A percentile compares a stretch with the other conserved stretches of the same genome.
These are phyloP conservation scores for Dentipellis sp. DNA, from an alignment of 768 basidiomycete genomes.

Conservation along the genomic window DNA sequence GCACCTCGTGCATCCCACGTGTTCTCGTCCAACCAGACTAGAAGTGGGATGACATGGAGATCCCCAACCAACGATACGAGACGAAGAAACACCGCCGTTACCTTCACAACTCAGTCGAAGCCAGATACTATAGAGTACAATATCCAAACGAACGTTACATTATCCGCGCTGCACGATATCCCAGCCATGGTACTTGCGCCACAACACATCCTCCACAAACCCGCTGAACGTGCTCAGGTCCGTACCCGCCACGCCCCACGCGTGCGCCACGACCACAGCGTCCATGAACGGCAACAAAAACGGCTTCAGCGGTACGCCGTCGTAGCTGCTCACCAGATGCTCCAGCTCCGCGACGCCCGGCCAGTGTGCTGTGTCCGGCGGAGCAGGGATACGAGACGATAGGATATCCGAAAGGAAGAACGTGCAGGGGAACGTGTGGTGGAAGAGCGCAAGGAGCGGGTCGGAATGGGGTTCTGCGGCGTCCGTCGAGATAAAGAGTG, in stretches of 20 bases:
- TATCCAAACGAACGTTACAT: not conserved
- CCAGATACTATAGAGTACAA: too few relatives aligned
- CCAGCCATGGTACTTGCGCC: slow-evolving; percentile 47
- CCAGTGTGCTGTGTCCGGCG: too few relatives aligned
- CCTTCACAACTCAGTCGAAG: too few relatives aligned
- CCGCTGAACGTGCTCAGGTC: slow-evolving; percentile 68
- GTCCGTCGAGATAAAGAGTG: slow-evolving; percentile 63
- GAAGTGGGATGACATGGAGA: too few relatives aligned
- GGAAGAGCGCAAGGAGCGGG: slow-evolving; percentile 35
- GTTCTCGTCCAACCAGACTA: too few relatives aligned
- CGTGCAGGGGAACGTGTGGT: slow-evolving; percentile 51
- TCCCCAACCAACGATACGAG: too few relatives aligned
- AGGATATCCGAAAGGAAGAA: slow-evolving; percentile 49
- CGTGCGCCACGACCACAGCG: slow-evolving; percentile 56
- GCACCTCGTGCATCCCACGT: too few relatives aligned
- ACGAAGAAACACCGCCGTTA: too few relatives aligned
- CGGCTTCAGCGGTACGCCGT: slow-evolving; percentile 35
- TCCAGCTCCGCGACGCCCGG: slow-evolving; percentile 5
- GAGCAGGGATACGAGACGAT: not conserved
- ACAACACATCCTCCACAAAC: slow-evolving; percentile 60
- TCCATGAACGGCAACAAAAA: slow-evolving; percentile 60
- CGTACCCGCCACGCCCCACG: slow-evolving; percentile 54
- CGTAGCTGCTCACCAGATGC: slow-evolving; percentile 29
- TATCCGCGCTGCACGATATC: slow-evolving; percentile 40
- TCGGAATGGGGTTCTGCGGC: slow-evolving; percentile 29